Evolutionary conservation across 441 rosid species (phyloP), one percentile per base, ranked within the genome.

Genomic region (Erodium trifolium): DNA sequence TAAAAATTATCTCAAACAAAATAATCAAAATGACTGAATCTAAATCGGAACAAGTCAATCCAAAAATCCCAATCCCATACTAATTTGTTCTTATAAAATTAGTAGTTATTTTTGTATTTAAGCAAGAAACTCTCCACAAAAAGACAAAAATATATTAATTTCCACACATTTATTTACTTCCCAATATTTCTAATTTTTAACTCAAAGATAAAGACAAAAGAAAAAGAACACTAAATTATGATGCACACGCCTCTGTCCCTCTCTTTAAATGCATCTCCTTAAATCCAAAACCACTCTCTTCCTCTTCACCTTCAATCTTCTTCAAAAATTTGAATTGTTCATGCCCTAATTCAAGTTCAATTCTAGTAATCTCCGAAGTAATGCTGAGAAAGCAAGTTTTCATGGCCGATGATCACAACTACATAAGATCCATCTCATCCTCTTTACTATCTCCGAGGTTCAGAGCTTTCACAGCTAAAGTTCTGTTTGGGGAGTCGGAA

Each of bases 381-480:
- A 34, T 34, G 37, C 37, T 34, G 37, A 34, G 37, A 0, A 13
- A 49, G 5, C 57, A 49, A 49, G 17, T 80, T 77, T 72, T 85
- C 70, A 84, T 84, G 92, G 81, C 87, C 72, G 86, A 88, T 79
- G 87, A 12, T 49, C 57, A 64, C 71, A 1, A 12, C 57, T 12
- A 12, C 17, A 66, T 67, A 37, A 77, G 65, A 69, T 72, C 76
- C 4, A 43, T 66, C 47, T 67, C 81, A 27, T 82, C 82, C 66
- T 82, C 85, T 74, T 79, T 92, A 14, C 79, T 47, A 70, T 86
- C 93, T 62, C 87, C 88, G 16, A 81, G 85, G 66, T 85, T 88
- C 74, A 83, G 78, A 75, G 82, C 83, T 76, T 82, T 87, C 60
- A 77, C 84, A 23, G 59, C 83, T 0, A 83, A 78, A 70, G 37